A percentile compares a stretch with the other conserved stretches of the same genome.
phyloP scores from a whole-genome alignment of 2,329 filamentous ascomycete genomes.

The Cercospora sp. region DNA sequence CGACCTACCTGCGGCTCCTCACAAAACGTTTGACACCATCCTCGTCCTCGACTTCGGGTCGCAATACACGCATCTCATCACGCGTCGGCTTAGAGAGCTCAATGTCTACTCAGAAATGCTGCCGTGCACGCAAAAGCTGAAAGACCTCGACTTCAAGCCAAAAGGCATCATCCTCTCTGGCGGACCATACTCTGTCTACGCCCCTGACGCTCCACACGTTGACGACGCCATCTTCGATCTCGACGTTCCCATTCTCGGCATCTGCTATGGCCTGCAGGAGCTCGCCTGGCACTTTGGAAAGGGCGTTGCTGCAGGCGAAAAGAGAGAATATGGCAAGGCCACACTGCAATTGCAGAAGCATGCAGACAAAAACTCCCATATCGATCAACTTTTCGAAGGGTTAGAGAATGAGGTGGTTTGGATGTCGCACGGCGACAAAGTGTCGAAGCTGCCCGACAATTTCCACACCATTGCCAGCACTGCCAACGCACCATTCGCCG shows the following conservation, averaged over 20 bases:
- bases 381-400: slow-evolving; percentile 76
- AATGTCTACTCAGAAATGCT: slow-evolving; percentile 87
- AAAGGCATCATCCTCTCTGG: slow-evolving; percentile 80
- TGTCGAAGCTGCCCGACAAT: slow-evolving; percentile 68
- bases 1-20: slow-evolving; percentile 47
- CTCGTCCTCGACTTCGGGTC: slow-evolving; percentile 71
- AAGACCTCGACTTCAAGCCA: slow-evolving; percentile 74
- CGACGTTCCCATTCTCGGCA: slow-evolving; percentile 60
- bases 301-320: slow-evolving; percentile 67
- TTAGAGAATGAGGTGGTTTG: slow-evolving; percentile 71
- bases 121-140: slow-evolving; percentile 78
- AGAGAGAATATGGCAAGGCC: slow-evolving; percentile 71
- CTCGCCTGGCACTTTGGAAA: slow-evolving; percentile 69
- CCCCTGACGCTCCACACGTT: slow-evolving; percentile 72
- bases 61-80: slow-evolving; percentile 73
- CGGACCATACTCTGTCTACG: slow-evolving; percentile 77
- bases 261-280: slow-evolving; percentile 69
- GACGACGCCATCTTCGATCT: slow-evolving; percentile 81
- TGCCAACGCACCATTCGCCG: slow-evolving; percentile 74
- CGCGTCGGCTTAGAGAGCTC: slow-evolving; percentile 71
- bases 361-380: slow-evolving; percentile 58
- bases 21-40: slow-evolving; percentile 64
- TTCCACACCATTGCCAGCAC: slow-evolving; percentile 76
- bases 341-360: slow-evolving; percentile 62
- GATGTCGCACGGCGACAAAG: slow-evolving; percentile 91